Evolutionary conservation across 2,329 filamentous ascomycete genomes (phyloP).

Genomic region (Tricladium varicosporioides): DNA sequence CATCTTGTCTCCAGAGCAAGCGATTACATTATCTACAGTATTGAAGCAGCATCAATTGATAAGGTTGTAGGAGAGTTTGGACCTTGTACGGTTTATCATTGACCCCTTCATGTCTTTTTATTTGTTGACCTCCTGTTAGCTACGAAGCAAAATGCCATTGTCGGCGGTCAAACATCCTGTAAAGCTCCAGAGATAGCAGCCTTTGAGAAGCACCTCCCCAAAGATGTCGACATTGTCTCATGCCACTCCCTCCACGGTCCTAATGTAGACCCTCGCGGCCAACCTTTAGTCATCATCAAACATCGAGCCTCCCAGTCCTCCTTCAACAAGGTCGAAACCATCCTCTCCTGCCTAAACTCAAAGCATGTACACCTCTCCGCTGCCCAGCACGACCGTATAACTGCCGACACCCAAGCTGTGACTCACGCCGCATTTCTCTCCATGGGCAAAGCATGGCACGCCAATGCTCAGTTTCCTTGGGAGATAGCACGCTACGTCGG

Average conservation of each 20-base stretch:
- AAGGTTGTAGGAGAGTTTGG: constrained; percentile 84
- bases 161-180: constrained; percentile 96
- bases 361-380: constrained; percentile 87
- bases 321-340: constrained; percentile 73
- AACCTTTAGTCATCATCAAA: constrained; percentile 89
- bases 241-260: constrained; percentile 97
- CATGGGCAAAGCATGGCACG: constrained; percentile 98
- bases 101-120: neutral
- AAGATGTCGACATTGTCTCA: constrained; percentile 88
- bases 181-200: constrained; percentile 95
- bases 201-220: constrained; percentile 84
- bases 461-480: constrained; percentile 95
- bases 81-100: constrained; percentile 67
- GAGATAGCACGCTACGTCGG: constrained; percentile 93
- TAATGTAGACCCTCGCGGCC: constrained; percentile 80
- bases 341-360: constrained; percentile 80
- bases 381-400: constrained; percentile 90
- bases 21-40: constrained; percentile 99
- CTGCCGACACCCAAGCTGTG: constrained; percentile 95
- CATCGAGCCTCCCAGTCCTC: constrained; percentile 80
- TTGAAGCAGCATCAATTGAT: constrained; percentile 90
- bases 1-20: constrained; percentile 93
- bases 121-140: constrained; percentile 50
- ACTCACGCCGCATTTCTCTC: constrained; percentile 95
- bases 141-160: constrained; percentile 91